Evolutionary conservation across 345 rosid genomes (phyloP).

Genomic region (Eucalyptus camaldulensis): DNA sequence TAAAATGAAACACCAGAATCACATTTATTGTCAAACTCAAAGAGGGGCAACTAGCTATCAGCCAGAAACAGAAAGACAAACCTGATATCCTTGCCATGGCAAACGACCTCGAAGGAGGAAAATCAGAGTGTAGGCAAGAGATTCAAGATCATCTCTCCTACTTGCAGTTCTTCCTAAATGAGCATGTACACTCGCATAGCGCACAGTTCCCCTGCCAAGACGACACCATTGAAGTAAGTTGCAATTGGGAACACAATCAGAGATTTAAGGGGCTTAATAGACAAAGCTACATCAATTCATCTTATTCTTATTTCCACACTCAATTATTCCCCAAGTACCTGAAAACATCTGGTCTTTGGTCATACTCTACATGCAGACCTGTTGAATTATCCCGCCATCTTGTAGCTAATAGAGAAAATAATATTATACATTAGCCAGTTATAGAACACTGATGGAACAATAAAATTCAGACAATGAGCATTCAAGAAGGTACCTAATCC

Average conservation of each 20-base stretch:
- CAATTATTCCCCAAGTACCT: background rate
- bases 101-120: conserved; percentile 50
- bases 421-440: background rate
- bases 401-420: background rate
- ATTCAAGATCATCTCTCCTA: conserved; percentile 52
- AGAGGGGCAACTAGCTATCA: background rate
- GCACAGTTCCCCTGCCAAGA: conserved; percentile 42
- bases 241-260: background rate
- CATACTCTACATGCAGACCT: conserved; percentile 10
- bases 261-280: background rate
- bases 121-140: conserved; percentile 47
- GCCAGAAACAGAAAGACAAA: conserved; percentile 9
- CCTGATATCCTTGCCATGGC: conserved; percentile 54
- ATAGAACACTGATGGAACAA: background rate
- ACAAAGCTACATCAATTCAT: background rate
- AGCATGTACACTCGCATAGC: conserved; percentile 55
- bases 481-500: conserved; percentile 6
- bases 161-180: conserved; percentile 50
- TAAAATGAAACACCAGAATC: background rate
- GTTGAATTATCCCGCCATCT: conserved; percentile 7
- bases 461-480: background rate
- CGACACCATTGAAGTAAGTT: background rate
- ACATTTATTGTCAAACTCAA: background rate
- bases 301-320: background rate
- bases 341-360: conserved; percentile 11